Percentiles rank a stretch among this genome's conserved stretches.
Conservation (phyloP, 1,139 yeast genomes). For the Komagataea norvegica region DNA sequence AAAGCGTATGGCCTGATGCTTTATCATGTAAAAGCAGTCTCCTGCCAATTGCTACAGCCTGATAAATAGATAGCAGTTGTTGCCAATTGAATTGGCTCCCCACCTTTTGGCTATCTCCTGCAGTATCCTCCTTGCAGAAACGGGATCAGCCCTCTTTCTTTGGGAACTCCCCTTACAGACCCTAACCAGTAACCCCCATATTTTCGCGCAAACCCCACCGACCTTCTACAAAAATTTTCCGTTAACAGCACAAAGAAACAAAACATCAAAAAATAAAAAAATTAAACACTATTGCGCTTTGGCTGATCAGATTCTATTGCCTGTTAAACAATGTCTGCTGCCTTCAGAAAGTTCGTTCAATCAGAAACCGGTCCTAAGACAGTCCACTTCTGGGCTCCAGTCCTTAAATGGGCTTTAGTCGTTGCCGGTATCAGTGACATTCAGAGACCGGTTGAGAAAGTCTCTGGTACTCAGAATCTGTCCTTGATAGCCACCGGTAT, state of each 20-base stretch:
- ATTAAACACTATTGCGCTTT: no score
- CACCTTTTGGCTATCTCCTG: no score
- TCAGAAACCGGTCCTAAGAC: conserved; percentile 95
- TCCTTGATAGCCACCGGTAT: conserved; percentile 85
- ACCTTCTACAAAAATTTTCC: background rate
- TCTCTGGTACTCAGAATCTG: conserved; percentile 87
- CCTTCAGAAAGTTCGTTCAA: conserved; percentile 66
- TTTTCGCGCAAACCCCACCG: conserved; percentile 1
- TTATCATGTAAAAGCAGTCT: no score
- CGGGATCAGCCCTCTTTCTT: no score
- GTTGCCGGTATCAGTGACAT: conserved; percentile 86
- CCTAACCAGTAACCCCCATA: conserved; percentile 1
- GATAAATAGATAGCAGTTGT: no score
- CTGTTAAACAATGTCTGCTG: conserved; percentile 37
- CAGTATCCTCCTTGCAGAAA: no score
- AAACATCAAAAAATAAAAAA: no score
- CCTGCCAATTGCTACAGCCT: no score
- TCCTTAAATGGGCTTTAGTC: conserved; percentile 73
- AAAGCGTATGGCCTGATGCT: no score
- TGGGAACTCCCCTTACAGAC: no score
- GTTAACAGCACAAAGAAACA: no score
- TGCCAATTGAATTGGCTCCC: no score
- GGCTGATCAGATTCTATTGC: background rate
- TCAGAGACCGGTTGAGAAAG: conserved; percentile 84
- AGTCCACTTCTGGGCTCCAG: conserved; percentile 78